Conservation (phyloP, 2,329 filamentous ascomycete species). For the Pseudofabraea citricarpa region DNA sequence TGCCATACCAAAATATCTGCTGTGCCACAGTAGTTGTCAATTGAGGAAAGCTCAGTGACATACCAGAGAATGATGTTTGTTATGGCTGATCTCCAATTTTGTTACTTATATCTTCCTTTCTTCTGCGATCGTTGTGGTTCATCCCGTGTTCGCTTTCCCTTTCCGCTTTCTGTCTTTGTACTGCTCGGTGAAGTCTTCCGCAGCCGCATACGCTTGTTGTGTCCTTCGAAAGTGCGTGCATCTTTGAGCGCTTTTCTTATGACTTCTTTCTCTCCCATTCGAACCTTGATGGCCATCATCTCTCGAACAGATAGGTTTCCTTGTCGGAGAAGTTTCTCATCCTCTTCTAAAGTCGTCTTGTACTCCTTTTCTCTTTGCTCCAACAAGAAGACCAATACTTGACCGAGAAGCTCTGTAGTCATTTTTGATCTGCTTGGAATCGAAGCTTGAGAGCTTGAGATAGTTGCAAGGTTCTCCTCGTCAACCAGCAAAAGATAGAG, state of each 20-base stretch:
- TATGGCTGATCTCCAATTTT: background rate
- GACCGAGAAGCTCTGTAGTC: slow-evolving; percentile 32
- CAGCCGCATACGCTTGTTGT: slow-evolving; percentile 29
- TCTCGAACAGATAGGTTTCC: slow-evolving; percentile 27
- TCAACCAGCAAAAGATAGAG: slow-evolving; percentile 38
- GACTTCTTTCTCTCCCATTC: slow-evolving; percentile 60
- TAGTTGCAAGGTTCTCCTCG: slow-evolving; percentile 31
- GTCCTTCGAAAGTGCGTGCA: slow-evolving; percentile 23
- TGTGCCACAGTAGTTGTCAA: too few relatives aligned
- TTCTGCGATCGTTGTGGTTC: slow-evolving; percentile 12
- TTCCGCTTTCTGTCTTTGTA: slow-evolving; percentile 6
- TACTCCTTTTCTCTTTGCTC: slow-evolving; percentile 42
- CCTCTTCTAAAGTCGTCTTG: slow-evolving; percentile 45
- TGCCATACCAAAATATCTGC: too few relatives aligned
- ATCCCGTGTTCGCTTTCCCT: slow-evolving; percentile 12
- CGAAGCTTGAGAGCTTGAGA: slow-evolving; percentile 29
- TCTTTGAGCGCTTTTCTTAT: slow-evolving; percentile 40
- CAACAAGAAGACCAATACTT: slow-evolving; percentile 34
- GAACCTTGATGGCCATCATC: slow-evolving; percentile 54
- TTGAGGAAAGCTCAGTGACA: slow-evolving; percentile 10
- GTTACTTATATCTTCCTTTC: slow-evolving; percentile 16
- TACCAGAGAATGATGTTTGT: slow-evolving; percentile 6
- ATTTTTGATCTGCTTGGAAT: slow-evolving; percentile 35
- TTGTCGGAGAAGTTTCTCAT: slow-evolving; percentile 34
- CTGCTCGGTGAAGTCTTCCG: background rate